phyloP scores from a whole-genome alignment of 2,329 filamentous ascomycete genomes.

The Thelonectria rubi region DNA sequence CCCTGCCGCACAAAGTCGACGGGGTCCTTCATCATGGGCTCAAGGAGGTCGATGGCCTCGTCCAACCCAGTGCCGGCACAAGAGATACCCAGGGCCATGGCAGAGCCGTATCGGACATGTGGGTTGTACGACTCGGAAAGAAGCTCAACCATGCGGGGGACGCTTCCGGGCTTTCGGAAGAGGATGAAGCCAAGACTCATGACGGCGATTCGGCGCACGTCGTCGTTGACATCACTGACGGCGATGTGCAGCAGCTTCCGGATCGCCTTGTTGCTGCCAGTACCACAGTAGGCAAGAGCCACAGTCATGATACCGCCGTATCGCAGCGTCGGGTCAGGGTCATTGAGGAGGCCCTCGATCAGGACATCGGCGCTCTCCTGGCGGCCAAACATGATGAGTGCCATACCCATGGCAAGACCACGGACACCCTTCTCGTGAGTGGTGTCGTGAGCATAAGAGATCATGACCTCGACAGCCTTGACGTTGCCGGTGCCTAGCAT shows the following conservation, averaged over 20 bases:
- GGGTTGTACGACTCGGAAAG: conserved; percentile 99
- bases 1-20: conserved; percentile 98
- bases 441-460: conserved; percentile 95
- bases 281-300: conserved; percentile 95
- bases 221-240: conserved; percentile 97
- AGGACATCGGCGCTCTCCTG: conserved; percentile 95
- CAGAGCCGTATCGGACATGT: conserved; percentile 95
- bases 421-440: conserved; percentile 99
- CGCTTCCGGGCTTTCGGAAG: conserved; percentile 96
- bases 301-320: conserved; percentile 99
- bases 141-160: conserved; percentile 98
- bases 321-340: conserved; percentile 90
- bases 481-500: conserved; percentile 98
- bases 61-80: conserved; percentile 96
- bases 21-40: conserved; percentile 99
- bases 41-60: conserved; percentile 94
- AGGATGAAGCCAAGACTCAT: conserved; percentile 98
- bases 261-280: conserved; percentile 97
- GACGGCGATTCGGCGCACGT: conserved; percentile 93
- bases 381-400: conserved; percentile 96
- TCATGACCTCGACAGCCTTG: conserved; percentile 94
- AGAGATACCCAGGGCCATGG: conserved; percentile 97
- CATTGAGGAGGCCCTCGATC: conserved; percentile 90
- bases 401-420: conserved; percentile 94
- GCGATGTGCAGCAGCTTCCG: conserved; percentile 94